Evolutionary conservation across 2,329 filamentous ascomycete species (phyloP), one percentile per base, ranked within the genome.

Genomic region (Clarireedia monteithiana): DNA sequence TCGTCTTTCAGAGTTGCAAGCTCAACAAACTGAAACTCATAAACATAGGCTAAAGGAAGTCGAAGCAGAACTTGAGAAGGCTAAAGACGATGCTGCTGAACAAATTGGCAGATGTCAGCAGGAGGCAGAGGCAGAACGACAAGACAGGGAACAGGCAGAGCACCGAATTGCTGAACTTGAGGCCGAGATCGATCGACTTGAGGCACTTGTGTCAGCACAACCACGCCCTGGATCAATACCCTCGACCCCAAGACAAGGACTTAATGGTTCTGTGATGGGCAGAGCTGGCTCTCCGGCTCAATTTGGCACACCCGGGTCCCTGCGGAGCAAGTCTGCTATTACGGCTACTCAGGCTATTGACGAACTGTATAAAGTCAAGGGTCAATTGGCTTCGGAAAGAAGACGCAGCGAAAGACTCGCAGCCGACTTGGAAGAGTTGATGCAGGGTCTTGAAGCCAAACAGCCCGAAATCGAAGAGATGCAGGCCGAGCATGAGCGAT

Each of bases 391-490:
- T 3, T 81, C 79, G 3, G 88, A 95, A 70, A 85, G 85, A 67
- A 81, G 88, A 57, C 82, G 84, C 23, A 90, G 83, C 63, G 83
- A 88, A 60, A 83, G 89, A 67, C 81, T 96, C 10, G 81, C 82
- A 17, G 80, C 84, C 39, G 84, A 92, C 46, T 76, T 97, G 46
- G 89, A 96, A 61, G 88, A 94, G 58, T 89, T 96, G 75, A 82
- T 96, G 57, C 80, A 84, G 39, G 86, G 91, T 57, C 74, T 97
- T 39, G 91, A 99, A 69, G 85, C 85, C 24, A 91, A 89, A 69
- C 85, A 86, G 26, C 94, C 94, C 0, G 91, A 96, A 66, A 82
- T 96, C 30, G 85, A 95, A 59, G 91, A 97, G 63, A 75, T 95
- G 17, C 85, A 88, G 48, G 80, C 83, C 14, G 91, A 97, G 64